Conservation (phyloP, 805 yeast genomes). For the Candida corydali region DNA sequence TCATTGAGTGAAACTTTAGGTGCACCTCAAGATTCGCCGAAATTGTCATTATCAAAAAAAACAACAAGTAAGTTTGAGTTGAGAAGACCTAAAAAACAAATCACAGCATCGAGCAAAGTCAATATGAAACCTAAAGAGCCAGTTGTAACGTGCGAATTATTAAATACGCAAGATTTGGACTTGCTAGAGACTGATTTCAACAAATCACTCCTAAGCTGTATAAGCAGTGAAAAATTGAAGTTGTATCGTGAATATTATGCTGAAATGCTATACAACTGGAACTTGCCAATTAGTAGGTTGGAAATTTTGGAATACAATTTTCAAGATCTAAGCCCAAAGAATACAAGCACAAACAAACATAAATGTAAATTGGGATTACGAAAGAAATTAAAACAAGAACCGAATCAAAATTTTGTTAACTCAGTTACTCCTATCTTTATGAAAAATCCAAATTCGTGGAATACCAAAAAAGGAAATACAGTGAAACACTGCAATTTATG, state of each 20-base stretch:
- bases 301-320: slow-evolving; percentile 73
- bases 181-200: slow-evolving; percentile 40
- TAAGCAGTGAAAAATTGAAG: slow-evolving; percentile 32
- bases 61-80: slow-evolving; percentile 2
- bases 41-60: slow-evolving; percentile 1
- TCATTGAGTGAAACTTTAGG: slow-evolving; percentile 7
- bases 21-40: slow-evolving; percentile 1
- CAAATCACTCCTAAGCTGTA: slow-evolving; percentile 36
- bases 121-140: slow-evolving; percentile 13
- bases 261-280: slow-evolving; percentile 75
- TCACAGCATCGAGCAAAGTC: slow-evolving; percentile 1
- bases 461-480: slow-evolving; percentile 17
- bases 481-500: slow-evolving; percentile 62
- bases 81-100: slow-evolving; percentile 1
- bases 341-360: slow-evolving; percentile 21
- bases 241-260: slow-evolving; percentile 68
- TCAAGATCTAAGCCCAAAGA: slow-evolving; percentile 16
- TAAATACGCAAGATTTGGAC: slow-evolving; percentile 42
- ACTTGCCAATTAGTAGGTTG: slow-evolving; percentile 71
- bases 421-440: slow-evolving; percentile 22
- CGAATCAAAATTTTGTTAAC: slow-evolving; percentile 18
- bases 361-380: slow-evolving; percentile 31
- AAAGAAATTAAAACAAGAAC: slow-evolving; percentile 15
- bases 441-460: slow-evolving; percentile 25
- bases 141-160: slow-evolving; percentile 42